Base-by-base conservation (phyloP, 2,329 filamentous ascomycete genomes). In the Aureobasidium sp. region DNA sequence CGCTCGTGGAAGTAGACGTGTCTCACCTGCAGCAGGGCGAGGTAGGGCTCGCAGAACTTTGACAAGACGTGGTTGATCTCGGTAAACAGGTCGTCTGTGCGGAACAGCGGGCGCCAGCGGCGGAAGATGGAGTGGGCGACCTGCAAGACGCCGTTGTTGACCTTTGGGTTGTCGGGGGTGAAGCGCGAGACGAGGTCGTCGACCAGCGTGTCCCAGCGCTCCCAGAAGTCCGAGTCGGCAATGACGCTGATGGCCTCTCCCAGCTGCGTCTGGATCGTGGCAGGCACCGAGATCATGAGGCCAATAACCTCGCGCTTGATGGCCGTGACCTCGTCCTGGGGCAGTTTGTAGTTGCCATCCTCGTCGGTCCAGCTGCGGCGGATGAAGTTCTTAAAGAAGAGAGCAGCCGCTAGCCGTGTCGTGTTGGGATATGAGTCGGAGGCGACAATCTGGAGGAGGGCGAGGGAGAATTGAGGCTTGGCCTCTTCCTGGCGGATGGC, bases 321-420 rank as follows among this genome's bases (percentile, higher is more conserved):
- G 47, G 90, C 90, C 31, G 80, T 78, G 41, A 99, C 92, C 79
- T 97, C 94, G 68, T 90, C 84, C 65, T 81, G 74, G 14, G 89
- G 86, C 41, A 99, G 84, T 77, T 92, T 94, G 81, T 99, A 94
- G 75, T 89, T 88, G 72, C 94, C 92, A 77, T 97, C 90, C 72
- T 96, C 93, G 75, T 97, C 90, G 69, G 91, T 90, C 85, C 95
- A 99, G 80, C 91, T 94, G 72, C 89, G 86, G 75, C 89, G 89
- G 72, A 99, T 91, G 76, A 96, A 96, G 80, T 99, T 99, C 79
- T 99, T 99, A 84, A 99, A 99, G 79, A 90, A 94, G 64, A 99
- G 82, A 31, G 94, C 90, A 70, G 89, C 90, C 7, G 93, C 86
- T 45, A 99, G 86, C 65, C 94, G 87, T 64, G 90, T 94, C 70